Evolutionary conservation across 352 stramenopile species (phyloP).

Genomic region (Phytopythium mirpurense): DNA sequence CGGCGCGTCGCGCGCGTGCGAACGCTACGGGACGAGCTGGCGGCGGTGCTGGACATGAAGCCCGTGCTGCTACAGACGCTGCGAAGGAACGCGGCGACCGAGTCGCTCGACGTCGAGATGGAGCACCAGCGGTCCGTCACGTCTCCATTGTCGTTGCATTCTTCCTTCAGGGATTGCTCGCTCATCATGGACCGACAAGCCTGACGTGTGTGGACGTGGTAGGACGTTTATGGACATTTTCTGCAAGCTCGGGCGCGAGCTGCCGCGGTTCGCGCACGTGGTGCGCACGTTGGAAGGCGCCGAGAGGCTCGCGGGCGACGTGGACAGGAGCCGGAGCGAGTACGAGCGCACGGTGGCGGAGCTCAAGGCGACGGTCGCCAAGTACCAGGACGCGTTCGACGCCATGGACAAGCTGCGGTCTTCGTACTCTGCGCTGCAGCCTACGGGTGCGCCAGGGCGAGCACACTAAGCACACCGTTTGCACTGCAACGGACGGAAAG

Average conservation of each 20-base stretch:
- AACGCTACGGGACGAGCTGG: conserved; percentile 21
- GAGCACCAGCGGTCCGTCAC: conserved; percentile 29
- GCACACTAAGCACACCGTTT: background rate
- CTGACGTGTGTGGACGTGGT: too few relatives aligned
- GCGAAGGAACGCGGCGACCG: conserved; percentile 21
- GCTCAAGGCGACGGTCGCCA: conserved; percentile 17
- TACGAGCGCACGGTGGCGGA: conserved; percentile 19
- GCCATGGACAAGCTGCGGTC: conserved; percentile 21
- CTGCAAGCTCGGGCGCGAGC: conserved; percentile 33
- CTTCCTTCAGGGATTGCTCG: too few relatives aligned
- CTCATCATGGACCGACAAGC: too few relatives aligned
- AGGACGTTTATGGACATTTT: conserved; percentile 52
- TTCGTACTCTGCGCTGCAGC: conserved; percentile 23
- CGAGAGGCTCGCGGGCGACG: conserved; percentile 7
- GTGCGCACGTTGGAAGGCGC: conserved; percentile 18
- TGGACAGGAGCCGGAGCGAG: conserved; percentile 11
- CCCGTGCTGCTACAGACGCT: conserved; percentile 33
- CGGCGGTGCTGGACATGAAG: conserved; percentile 27
- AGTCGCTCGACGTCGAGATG: conserved; percentile 36
- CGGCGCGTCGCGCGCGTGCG: conserved; percentile 12
- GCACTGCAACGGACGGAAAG: background rate
- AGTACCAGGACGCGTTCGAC: conserved; percentile 20
- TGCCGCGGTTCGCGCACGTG: conserved; percentile 25
- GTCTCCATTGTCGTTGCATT: too few relatives aligned
- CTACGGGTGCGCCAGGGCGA: background rate